A percentile compares a stretch with the other conserved stretches of the same genome.
These are phyloP conservation scores for Leccinum disarticulatum DNA, from an alignment of 768 basidiomycete genomes.

Conservation along the genomic window DNA sequence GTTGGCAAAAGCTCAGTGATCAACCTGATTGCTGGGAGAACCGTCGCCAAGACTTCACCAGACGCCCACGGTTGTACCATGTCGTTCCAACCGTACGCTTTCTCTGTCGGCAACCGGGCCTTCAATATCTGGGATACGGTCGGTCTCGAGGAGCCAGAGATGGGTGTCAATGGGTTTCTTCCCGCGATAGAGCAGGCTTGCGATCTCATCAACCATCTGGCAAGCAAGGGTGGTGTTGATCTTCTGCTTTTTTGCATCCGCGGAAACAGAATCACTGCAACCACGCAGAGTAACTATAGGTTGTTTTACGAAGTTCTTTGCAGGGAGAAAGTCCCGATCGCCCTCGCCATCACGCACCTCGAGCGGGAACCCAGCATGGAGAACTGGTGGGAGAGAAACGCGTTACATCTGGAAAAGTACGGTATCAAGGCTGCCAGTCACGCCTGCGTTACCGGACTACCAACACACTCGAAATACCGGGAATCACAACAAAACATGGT, in stretches of 20 bases:
- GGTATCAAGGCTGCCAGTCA: conserved; percentile 30
- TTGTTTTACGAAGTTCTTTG: conserved; percentile 46
- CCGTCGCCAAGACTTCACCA: conserved; percentile 26
- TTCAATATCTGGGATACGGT: conserved; percentile 36
- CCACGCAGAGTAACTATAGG: conserved; percentile 39
- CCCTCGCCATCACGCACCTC: conserved; percentile 39
- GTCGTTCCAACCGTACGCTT: conserved; percentile 27
- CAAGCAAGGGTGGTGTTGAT: conserved; percentile 34
- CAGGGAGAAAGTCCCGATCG: conserved; percentile 31
- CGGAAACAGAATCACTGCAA: conserved; percentile 40
- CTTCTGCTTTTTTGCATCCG: conserved; percentile 44
- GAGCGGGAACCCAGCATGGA: conserved; percentile 38
- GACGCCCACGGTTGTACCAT: conserved; percentile 40
- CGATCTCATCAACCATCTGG: conserved; percentile 35
- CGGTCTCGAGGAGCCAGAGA: conserved; percentile 34
- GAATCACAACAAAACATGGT: conserved; percentile 22
- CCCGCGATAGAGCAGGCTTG: conserved; percentile 32
- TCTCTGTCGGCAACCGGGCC: conserved; percentile 15
- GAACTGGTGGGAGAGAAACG: conserved; percentile 35
- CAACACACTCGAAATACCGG: conserved; percentile 29
- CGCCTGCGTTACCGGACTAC: conserved; percentile 37
- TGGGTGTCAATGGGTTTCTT: conserved; percentile 27
- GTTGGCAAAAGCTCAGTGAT: conserved; percentile 37
- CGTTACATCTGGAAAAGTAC: conserved; percentile 20
- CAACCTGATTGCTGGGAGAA: conserved; percentile 31